A percentile compares a stretch with the other conserved stretches of the same genome.
Conservation (phyloP, 257 asterid species). For the Solanum megistacrolobum region DNA sequence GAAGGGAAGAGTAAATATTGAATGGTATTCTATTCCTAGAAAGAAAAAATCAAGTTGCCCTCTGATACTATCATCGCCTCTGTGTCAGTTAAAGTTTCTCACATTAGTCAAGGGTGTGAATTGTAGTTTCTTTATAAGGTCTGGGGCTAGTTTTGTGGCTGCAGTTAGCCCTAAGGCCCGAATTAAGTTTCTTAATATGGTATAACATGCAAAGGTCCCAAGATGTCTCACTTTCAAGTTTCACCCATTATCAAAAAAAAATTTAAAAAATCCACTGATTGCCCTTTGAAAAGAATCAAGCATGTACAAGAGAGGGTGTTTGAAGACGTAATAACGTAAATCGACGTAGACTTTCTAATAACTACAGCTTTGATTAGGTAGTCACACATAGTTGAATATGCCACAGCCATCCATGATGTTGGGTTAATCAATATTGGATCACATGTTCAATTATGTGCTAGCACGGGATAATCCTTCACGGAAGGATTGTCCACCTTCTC, state of each 20-base stretch:
- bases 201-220: background rate
- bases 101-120: background rate
- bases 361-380: background rate
- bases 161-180: background rate
- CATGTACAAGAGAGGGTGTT: background rate
- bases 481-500: background rate
- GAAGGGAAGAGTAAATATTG: background rate
- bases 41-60: background rate
- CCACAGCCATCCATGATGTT: background rate
- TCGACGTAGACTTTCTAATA: background rate
- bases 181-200: background rate
- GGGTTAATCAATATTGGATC: background rate
- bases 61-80: background rate
- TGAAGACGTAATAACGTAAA: background rate
- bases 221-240: background rate
- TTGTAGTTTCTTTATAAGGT: background rate
- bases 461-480: background rate
- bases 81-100: background rate
- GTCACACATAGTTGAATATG: background rate
- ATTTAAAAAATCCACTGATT: background rate
- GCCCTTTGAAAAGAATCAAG: background rate
- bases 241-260: background rate
- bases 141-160: background rate
- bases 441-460: background rate
- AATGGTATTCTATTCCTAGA: background rate